A percentile compares a stretch with the other conserved stretches of the same genome.
Evolutionary conservation across 495 filamentous ascomycete species (phyloP).

Genomic region (Daldinia decipiens): DNA sequence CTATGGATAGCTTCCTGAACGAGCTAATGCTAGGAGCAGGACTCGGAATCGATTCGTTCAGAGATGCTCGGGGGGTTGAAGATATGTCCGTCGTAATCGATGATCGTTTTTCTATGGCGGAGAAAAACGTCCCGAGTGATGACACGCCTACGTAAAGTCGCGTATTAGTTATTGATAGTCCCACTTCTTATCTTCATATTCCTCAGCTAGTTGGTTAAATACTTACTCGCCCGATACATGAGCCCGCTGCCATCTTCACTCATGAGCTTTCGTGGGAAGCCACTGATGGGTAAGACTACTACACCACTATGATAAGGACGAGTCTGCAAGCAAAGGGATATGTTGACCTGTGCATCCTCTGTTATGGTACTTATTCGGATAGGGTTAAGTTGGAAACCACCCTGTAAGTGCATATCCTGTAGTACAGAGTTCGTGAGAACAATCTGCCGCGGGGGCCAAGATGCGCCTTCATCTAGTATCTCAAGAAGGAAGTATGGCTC

Average conservation of each 20-base stretch:
- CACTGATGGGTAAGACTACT: conserved; percentile 50
- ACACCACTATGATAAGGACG: conserved; percentile 37
- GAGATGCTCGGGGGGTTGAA: conserved; percentile 22
- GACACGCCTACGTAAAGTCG: conserved; percentile 45
- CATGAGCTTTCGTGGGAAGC: conserved; percentile 50
- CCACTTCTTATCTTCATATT: not conserved
- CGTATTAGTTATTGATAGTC: conserved; percentile 42
- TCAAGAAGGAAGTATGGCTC: conserved; percentile 51
- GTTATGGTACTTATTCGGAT: conserved; percentile 38
- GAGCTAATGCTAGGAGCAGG: conserved; percentile 25
- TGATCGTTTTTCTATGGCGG: conserved; percentile 48
- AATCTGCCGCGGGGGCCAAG: conserved; percentile 39
- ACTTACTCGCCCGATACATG: conserved; percentile 50
- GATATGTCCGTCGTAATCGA: conserved; percentile 42
- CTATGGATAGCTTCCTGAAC: conserved; percentile 28
- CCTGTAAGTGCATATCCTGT: conserved; percentile 46
- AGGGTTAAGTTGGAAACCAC: conserved; percentile 43
- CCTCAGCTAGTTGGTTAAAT: not conserved
- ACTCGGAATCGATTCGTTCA: conserved; percentile 11
- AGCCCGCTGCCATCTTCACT: conserved; percentile 45
- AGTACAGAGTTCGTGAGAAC: conserved; percentile 41
- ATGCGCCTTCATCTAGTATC: conserved; percentile 32
- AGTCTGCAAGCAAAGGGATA: conserved; percentile 48
- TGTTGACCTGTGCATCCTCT: conserved; percentile 38
- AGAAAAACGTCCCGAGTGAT: conserved; percentile 45